Base-by-base conservation (phyloP, 345 rosid genomes). In the Eucalyptus cladocalyx region DNA sequence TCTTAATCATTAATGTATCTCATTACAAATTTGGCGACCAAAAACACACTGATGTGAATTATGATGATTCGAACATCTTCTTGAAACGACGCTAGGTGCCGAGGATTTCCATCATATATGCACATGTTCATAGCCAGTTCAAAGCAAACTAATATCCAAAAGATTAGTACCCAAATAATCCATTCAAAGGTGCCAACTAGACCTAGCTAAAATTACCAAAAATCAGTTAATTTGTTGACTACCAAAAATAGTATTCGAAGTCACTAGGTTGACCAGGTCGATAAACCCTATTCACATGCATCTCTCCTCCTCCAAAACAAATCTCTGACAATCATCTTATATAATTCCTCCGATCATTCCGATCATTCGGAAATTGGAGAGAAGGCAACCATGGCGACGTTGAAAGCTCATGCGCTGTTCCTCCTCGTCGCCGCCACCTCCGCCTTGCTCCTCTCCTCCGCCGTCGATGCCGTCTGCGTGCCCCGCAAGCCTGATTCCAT, bases 41-140 rank as follows among this genome's bases (percentile, higher is more conserved):
- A 62, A 62, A 12, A 4, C 17, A 62, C 69, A 30, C 1, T 13
- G 3, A 62, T 30, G 2, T 4, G 34, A 28, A 28, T 62, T 28
- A 2, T 4, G 2, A n/a, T 65, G 21, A 65, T 65, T 3, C 9
- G 37, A n/a, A 0, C 76, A n/a, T n/a, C 21, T 0, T n/a, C 10
- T n/a, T 15, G 37, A 0, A 2, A n/a, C 1, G 40, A 4, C 0
- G 6, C 4, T 8, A 15, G 2, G 76, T 2, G 16, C 76, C 3
- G 11, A 65, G 40, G 76, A 65, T 1, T 60, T 60, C 32, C 34
- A 60, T 3, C 18, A 0, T 7, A 0, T 7, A 4, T n/a, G 76
- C 76, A 65, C 76, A 7, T 65, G 83, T 76, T 76, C 7, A 1
- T 76, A 21, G 85, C 9, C 85, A 37, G 11, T 76, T 40, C 24